Evolutionary conservation across 805 yeast genomes (phyloP), one percentile per base, ranked within the genome.

Genomic region (Spathaspora girioi): DNA sequence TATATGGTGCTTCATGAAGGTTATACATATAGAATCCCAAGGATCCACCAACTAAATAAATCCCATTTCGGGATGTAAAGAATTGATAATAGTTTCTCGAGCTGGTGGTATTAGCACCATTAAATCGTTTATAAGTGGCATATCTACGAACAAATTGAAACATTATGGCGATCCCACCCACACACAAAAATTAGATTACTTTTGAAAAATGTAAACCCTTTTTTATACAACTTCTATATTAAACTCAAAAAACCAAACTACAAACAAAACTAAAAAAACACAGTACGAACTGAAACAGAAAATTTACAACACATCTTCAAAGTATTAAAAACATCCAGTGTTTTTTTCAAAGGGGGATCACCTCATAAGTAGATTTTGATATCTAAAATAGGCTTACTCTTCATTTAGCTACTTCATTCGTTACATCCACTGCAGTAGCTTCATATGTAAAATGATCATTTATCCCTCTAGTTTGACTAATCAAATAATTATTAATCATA

Each of bases 1-100:
- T 84, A 23, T 86, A 85, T 0, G 97, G 97, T 0, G 96, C 97
- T 56, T 80, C 80, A 56, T 91, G 87, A 29, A 89, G 71, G 29
- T 85, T 75, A 38, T 61, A 63, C 1, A 63, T n/a, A 40, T 64
- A 66, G 50, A 67, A 65, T 15, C 58, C 68, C 19, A 51, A 51
- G 10, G 62, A 49, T 0, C 65, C 65, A n/a, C 53, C 48, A 14
- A 54, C 60, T 20, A 58, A 27, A 75, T 70, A 64, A 75, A 79
- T 46, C 72, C 61, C 50, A 29, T 58, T 59, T 45, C 67, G 56
- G 50, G 57, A 66, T 41, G 51, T 51, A n/a, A 71, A 51, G 3
- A 69, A 43, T 4, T 49, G 47, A 10, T 50, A 44, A 26, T 56
- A 32, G 29, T 56, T 53, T 26, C 50, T 35, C 6, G 32, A 18